Conservation (phyloP, 805 yeast genomes). For the Maudiozyma saulgeensis region DNA sequence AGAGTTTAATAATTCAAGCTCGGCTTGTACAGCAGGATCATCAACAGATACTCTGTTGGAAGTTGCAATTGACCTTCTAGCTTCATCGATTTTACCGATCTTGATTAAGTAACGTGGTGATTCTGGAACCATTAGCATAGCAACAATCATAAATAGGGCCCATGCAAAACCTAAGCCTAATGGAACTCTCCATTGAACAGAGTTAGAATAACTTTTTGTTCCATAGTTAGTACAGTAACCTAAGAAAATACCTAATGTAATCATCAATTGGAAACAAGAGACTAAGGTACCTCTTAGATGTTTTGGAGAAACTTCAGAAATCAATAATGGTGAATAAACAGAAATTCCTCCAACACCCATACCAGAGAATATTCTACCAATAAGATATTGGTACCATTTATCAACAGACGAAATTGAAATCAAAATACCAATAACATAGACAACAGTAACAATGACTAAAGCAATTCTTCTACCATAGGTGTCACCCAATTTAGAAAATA, state of each 20-base stretch:
- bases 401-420: conserved; percentile 48
- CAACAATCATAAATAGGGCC: conserved; percentile 33
- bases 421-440: conserved; percentile 58
- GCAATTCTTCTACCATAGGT: conserved; percentile 57
- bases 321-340: conserved; percentile 65
- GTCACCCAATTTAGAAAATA: conserved; percentile 51
- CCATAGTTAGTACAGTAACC: conserved; percentile 73
- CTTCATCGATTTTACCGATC: conserved; percentile 48
- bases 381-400: conserved; percentile 62
- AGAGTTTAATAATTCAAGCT: conserved; percentile 47
- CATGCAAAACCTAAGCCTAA: conserved; percentile 47
- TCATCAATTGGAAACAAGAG: conserved; percentile 60
- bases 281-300: conserved; percentile 64
- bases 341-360: conserved; percentile 74
- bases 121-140: conserved; percentile 53
- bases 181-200: conserved; percentile 68
- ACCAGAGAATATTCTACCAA: conserved; percentile 65
- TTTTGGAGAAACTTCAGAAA: conserved; percentile 35
- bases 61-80: conserved; percentile 47
- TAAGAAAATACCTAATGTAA: conserved; percentile 65
- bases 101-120: conserved; percentile 61
- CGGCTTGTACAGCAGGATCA: conserved; percentile 46
- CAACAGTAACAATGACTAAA: conserved; percentile 48
- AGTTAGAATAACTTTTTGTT: conserved; percentile 30
- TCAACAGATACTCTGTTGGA: conserved; percentile 49